Evolutionary conservation across 2,329 filamentous ascomycete genomes (phyloP), one percentile per base, ranked within the genome.

Genomic region (Gaeumannomyces tritici): DNA sequence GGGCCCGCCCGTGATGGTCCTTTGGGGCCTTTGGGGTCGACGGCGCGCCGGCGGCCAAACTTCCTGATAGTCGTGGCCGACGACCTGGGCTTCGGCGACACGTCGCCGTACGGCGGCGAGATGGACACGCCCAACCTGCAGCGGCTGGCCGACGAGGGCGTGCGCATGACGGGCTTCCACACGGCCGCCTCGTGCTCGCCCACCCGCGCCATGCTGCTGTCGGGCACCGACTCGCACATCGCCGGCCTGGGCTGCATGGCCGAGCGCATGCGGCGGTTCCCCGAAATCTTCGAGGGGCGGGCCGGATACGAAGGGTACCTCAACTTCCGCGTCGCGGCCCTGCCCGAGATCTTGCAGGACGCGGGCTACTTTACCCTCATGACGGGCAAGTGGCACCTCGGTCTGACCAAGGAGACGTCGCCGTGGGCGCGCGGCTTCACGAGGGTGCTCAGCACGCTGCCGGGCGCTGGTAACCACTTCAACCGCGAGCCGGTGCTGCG

Each of bases 281-380:
- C 59, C 35, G 42, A 60, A 26, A 55, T 60, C 24, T 60, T 60
- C 59, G 21, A 54, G 8, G 62, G 79, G 7, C 79, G 80, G 73
- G 84, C 83, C 0, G 84, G 84, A 0, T 85, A 87, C 63, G 85
- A 87, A 69, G 84, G 85, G 0, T 87, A 87, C 67, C 74, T 88
- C 54, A 87, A 87, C 63, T 79, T 83, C 65, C 75, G 78, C 1
- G 84, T 88, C 2, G 84, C 76, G 1, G 79, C 83, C 11, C 72
- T 87, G 26, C 82, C 83, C 2, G 83, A 87, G 69, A 68, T 87
- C 2, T 74, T 87, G 5, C 79, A 75, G 11, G 84, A 86, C 65
- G 78, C 75, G 0, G 84, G 84, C 15, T 87, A 87, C 68, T 76
- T 80, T 59, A 87, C 84, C 1, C 66, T 85, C 7, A 84, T 87